These are phyloP conservation scores for Macadamia integrifolia DNA, from an alignment of 164 flowering plant genomes.

Conservation along the genomic window DNA sequence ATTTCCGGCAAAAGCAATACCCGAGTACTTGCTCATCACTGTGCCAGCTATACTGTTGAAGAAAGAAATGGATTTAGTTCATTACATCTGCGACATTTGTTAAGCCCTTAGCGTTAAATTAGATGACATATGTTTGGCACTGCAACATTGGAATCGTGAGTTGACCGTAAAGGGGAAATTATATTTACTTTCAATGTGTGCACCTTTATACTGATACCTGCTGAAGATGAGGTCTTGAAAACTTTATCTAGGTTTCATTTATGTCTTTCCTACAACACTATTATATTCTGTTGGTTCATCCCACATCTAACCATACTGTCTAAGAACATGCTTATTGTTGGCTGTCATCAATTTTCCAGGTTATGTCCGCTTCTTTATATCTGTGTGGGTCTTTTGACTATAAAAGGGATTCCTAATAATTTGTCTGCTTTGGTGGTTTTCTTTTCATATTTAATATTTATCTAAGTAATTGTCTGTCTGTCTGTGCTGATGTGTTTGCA, in stretches of 20 bases:
- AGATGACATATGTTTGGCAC: not conserved
- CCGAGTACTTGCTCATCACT: not conserved
- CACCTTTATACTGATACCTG: not conserved
- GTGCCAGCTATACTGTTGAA: not conserved
- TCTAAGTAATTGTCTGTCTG: not conserved
- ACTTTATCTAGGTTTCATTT: not conserved
- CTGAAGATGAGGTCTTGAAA: not conserved
- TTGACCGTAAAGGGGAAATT: not conserved
- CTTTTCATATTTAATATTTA: not conserved
- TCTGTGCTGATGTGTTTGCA: not conserved
- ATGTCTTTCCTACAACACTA: not conserved
- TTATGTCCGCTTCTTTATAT: not conserved
- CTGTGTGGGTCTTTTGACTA: not conserved
- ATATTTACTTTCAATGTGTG: not conserved
- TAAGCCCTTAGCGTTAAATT: not conserved
- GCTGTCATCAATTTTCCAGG: not conserved
- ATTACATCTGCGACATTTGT: not conserved
- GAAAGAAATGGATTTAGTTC: not conserved
- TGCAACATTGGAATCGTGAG: not conserved
- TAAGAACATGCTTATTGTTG: not conserved
- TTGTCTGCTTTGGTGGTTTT: not conserved
- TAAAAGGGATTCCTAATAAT: not conserved
- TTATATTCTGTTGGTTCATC: not conserved
- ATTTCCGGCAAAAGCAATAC: not conserved
- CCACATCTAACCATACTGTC: not conserved